Conservation (phyloP, 352 stramenopile species). For the Globisporangium heterothallicum region DNA sequence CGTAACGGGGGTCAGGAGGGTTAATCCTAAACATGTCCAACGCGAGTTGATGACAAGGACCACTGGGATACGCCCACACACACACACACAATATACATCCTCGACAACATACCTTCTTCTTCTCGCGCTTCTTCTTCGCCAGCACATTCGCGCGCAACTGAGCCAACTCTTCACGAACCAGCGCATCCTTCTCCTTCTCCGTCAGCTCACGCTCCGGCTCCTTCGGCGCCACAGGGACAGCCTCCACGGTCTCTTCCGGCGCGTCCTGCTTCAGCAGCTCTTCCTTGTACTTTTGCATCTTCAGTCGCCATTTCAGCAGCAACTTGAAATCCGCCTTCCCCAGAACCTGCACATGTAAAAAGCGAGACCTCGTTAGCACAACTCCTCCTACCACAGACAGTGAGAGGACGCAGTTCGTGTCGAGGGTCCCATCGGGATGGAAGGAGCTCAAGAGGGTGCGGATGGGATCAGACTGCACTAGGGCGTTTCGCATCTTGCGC, state of each 20-base stretch:
- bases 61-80: slow-evolving; percentile 76
- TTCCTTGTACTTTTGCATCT: slow-evolving; percentile 88
- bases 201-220: slow-evolving; percentile 56
- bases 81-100: slow-evolving; percentile 16
- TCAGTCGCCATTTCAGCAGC: slow-evolving; percentile 95
- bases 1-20: slow-evolving; percentile 88
- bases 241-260: slow-evolving; percentile 24
- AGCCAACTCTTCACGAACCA: slow-evolving; percentile 79
- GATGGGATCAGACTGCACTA: slow-evolving; percentile 73
- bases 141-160: slow-evolving; percentile 70
- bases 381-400: no score
- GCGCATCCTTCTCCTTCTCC: slow-evolving; percentile 75
- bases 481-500: slow-evolving; percentile 52
- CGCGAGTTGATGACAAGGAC: slow-evolving; percentile 72
- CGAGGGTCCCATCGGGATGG: background rate
- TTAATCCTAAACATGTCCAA: slow-evolving; percentile 88
- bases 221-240: slow-evolving; percentile 2
- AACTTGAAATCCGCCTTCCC: slow-evolving; percentile 98
- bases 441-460: background rate
- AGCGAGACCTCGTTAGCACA: background rate
- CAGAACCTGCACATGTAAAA: slow-evolving; percentile 72
- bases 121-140: slow-evolving; percentile 87
- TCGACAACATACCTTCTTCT: slow-evolving; percentile 76
- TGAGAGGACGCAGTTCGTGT: no score
- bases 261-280: slow-evolving; percentile 68